phyloP scores from a whole-genome alignment of 768 basidiomycete species.

The Coprinopsis strossmayeri region DNA sequence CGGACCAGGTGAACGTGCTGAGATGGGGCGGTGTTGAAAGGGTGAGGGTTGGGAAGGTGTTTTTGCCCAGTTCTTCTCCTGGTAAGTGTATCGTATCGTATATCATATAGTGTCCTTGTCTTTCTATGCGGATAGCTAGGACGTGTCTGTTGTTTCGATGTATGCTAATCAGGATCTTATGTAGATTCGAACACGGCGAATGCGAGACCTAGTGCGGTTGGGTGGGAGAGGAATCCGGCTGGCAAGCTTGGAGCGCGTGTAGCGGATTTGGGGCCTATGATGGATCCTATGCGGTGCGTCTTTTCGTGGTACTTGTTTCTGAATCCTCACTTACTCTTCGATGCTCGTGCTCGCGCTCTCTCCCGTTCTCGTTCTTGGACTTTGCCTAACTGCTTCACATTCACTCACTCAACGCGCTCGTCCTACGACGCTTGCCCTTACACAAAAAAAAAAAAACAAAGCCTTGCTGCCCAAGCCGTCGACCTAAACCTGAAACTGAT shows the following conservation, averaged over 20 bases:
- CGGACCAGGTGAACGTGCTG: slow-evolving; percentile 53
- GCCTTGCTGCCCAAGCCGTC: slow-evolving; percentile 94
- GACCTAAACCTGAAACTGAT: slow-evolving; percentile 96
- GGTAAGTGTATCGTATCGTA: too few species aligned
- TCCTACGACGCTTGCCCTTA: too few species aligned
- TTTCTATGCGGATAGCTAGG: background rate
- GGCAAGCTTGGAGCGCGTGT: slow-evolving; percentile 84
- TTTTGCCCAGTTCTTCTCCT: too few species aligned
- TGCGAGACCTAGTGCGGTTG: slow-evolving; percentile 60
- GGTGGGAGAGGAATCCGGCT: slow-evolving; percentile 91
- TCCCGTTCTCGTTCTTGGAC: too few species aligned
- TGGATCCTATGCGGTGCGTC: slow-evolving; percentile 78
- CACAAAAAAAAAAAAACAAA: too few species aligned
- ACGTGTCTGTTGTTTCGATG: background rate
- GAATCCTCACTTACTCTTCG: too few species aligned
- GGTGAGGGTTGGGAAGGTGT: too few species aligned
- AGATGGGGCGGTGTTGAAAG: slow-evolving; percentile 69
- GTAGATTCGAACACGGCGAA: slow-evolving; percentile 14
- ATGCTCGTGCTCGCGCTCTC: too few species aligned
- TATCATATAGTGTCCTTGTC: too few species aligned
- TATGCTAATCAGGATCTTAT: slow-evolving; percentile 10
- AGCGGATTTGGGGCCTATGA: slow-evolving; percentile 91
- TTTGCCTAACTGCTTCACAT: too few species aligned
- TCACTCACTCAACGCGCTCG: too few species aligned
- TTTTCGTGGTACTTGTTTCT: slow-evolving; percentile 1